phyloP scores from a whole-genome alignment of 1,284 basidiomycete genomes.

The Athelia psychrophila region DNA sequence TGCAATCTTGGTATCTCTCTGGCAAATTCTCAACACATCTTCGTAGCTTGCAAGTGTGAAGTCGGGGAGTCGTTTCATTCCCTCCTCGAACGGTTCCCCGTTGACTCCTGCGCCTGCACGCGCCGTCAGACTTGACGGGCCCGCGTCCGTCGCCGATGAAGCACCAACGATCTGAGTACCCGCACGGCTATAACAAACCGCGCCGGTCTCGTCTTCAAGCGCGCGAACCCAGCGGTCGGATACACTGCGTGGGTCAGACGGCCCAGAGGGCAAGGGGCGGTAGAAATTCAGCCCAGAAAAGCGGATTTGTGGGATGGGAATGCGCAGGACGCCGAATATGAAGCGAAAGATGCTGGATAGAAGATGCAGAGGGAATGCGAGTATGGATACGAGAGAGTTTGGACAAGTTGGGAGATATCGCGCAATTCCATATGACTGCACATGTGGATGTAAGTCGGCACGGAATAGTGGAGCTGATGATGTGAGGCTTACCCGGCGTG shows the following conservation, averaged over 20 bases:
- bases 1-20: slow-evolving; percentile 72
- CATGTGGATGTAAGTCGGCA: slow-evolving; percentile 11
- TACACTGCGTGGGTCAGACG: slow-evolving; percentile 42
- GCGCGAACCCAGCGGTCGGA: slow-evolving; percentile 73
- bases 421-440: slow-evolving; percentile 12
- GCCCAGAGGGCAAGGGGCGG: slow-evolving; percentile 29
- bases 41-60: slow-evolving; percentile 86
- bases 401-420: slow-evolving; percentile 21
- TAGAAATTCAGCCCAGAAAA: slow-evolving; percentile 42
- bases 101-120: slow-evolving; percentile 17
- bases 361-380: slow-evolving; percentile 46
- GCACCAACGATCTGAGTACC: slow-evolving; percentile 22
- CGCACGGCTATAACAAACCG: slow-evolving; percentile 48
- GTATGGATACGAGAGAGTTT: slow-evolving; percentile 27
- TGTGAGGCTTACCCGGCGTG: slow-evolving; percentile 12
- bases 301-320: slow-evolving; percentile 45
- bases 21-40: slow-evolving; percentile 67
- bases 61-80: slow-evolving; percentile 62
- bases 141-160: slow-evolving; percentile 37
- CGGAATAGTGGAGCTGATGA: slow-evolving; percentile 6
- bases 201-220: slow-evolving; percentile 80
- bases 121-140: slow-evolving; percentile 36
- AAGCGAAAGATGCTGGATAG: slow-evolving; percentile 51
- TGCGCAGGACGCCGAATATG: slow-evolving; percentile 48
- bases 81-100: slow-evolving; percentile 26